Evolutionary conservation across 306 rosid species (phyloP).

Genomic region (Cicer arietinum): DNA sequence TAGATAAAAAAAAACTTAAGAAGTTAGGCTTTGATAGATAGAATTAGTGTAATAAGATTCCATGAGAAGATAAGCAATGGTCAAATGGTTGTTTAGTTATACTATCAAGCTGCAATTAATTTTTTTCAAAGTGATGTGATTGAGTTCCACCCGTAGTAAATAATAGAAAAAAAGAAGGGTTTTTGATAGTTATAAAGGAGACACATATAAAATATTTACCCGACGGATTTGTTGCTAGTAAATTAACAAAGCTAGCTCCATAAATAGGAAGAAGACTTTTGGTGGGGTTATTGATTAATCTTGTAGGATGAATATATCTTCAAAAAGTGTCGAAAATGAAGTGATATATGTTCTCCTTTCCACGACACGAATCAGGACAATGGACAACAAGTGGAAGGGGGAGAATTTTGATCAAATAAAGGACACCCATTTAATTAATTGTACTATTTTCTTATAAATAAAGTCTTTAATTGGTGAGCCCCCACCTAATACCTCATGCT

Average conservation of each 20-base stretch:
- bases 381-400: conserved; percentile 42
- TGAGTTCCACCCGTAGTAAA: not conserved
- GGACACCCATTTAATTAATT: conserved; percentile 32
- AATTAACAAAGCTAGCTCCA: conserved; percentile 43
- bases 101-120: too few species aligned
- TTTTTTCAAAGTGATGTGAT: not conserved
- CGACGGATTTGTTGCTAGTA: too few species aligned
- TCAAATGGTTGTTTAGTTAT: too few species aligned
- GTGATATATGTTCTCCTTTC: conserved; percentile 46
- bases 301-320: conserved; percentile 62
- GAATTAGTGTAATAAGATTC: too few species aligned
- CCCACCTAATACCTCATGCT: not conserved
- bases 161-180: too few species aligned
- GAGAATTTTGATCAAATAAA: conserved; percentile 47
- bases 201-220: too few species aligned
- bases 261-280: conserved; percentile 51
- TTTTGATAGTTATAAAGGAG: too few species aligned
- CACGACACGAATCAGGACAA: conserved; percentile 51
- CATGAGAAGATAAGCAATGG: too few species aligned
- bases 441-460: not conserved
- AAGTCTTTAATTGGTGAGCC: not conserved
- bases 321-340: conserved; percentile 49
- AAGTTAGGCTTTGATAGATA: too few species aligned
- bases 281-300: conserved; percentile 45
- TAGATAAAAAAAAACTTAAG: too few species aligned